Conservation (phyloP, 495 filamentous ascomycete species). For the Bacidia rubella region DNA sequence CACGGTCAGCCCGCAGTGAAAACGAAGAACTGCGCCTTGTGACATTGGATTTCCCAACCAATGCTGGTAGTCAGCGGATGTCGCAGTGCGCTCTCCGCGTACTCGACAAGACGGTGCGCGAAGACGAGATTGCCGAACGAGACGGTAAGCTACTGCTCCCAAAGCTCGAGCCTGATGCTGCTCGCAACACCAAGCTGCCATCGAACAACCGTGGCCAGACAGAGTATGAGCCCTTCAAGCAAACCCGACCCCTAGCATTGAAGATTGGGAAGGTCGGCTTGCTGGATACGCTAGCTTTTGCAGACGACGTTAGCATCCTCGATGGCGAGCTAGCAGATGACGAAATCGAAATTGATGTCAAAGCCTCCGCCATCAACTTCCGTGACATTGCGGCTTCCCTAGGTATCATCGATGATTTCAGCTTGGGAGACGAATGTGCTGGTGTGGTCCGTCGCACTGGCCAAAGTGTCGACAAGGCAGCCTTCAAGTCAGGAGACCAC, state of each 20-base stretch:
- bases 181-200: slow-evolving; percentile 8
- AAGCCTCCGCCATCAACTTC: slow-evolving; percentile 24
- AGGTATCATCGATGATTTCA: slow-evolving; percentile 20
- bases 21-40: slow-evolving; percentile 4
- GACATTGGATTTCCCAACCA: slow-evolving; percentile 5
- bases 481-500: slow-evolving; percentile 16
- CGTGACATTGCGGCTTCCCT: slow-evolving; percentile 22
- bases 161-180: slow-evolving; percentile 11
- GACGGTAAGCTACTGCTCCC: slow-evolving; percentile 11
- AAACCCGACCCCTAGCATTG: slow-evolving; percentile 13
- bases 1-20: slow-evolving; percentile 4
- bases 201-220: slow-evolving; percentile 7
- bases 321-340: slow-evolving; percentile 20
- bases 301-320: slow-evolving; percentile 16
- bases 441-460: slow-evolving; percentile 16
- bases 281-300: slow-evolving; percentile 16
- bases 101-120: slow-evolving; percentile 4
- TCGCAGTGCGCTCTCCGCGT: slow-evolving; percentile 2
- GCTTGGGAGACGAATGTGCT: slow-evolving; percentile 21
- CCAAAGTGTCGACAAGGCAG: slow-evolving; percentile 1
- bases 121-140: slow-evolving; percentile 14
- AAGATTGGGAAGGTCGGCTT: slow-evolving; percentile 17
- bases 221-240: slow-evolving; percentile 9
- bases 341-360: slow-evolving; percentile 19
- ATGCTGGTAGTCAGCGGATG: not conserved